Conservation (phyloP, 208 protist species). For the Wallacemonas collosoma region DNA sequence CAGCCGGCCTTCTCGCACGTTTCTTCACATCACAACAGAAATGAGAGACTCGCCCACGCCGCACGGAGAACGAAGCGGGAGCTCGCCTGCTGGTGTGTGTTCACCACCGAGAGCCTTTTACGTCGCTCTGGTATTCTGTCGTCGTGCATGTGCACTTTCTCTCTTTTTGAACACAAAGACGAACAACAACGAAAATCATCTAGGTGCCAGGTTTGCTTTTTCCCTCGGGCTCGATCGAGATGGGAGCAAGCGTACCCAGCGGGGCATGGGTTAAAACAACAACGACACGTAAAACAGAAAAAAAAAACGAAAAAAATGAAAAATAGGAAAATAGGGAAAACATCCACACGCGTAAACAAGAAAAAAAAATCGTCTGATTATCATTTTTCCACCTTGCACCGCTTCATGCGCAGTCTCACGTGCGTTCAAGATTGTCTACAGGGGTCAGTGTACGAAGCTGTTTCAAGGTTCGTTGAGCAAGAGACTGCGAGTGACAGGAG, state of each 20-base stretch:
- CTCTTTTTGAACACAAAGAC: neutral
- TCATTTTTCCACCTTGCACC: neutral
- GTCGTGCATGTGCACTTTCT: neutral
- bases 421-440: neutral
- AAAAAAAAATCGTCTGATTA: neutral
- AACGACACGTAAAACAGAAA: slow-evolving; percentile 1
- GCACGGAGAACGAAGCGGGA: no score
- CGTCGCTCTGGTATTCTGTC: no score
- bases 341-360: neutral
- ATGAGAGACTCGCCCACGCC: no score
- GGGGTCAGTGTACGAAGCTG: neutral
- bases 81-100: no score
- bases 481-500: neutral
- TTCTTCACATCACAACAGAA: no score
- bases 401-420: neutral
- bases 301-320: slow-evolving; percentile 1
- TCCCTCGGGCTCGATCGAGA: neutral
- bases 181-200: slow-evolving; percentile 21
- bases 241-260: neutral
- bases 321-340: neutral
- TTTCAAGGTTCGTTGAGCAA: neutral
- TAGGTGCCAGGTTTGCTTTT: slow-evolving; percentile 5
- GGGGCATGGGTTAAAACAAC: neutral
- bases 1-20: no score
- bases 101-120: no score